Evolutionary conservation across 306 rosid genomes (phyloP).

Genomic region (Ormosia emarginata): DNA sequence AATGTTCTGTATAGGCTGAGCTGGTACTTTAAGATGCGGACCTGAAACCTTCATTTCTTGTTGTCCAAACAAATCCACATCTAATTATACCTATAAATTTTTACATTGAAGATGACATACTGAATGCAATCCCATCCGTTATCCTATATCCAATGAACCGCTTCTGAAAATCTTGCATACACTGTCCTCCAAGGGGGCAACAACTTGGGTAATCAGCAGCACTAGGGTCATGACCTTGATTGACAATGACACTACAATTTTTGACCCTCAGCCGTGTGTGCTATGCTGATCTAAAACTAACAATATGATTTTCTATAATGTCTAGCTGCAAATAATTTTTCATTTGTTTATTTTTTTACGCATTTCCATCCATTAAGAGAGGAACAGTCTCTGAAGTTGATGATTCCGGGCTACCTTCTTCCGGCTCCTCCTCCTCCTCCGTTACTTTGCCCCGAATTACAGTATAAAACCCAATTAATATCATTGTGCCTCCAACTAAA

Average conservation of each 20-base stretch:
- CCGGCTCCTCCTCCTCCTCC: slow-evolving; percentile 58
- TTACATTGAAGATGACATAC: too few relatives aligned
- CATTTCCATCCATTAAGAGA: slow-evolving; percentile 31
- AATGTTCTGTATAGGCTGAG: too few relatives aligned
- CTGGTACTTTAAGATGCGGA: too few relatives aligned
- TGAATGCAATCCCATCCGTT: neutral
- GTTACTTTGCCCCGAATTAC: slow-evolving; percentile 90
- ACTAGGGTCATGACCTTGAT: neutral
- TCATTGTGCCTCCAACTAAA: slow-evolving; percentile 68
- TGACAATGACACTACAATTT: neutral
- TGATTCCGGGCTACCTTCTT: slow-evolving; percentile 41
- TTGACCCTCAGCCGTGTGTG: neutral
- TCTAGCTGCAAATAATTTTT: neutral
- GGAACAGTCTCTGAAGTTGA: slow-evolving; percentile 46
- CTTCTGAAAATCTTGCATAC: neutral
- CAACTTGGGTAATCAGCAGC: neutral
- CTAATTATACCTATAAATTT: too few relatives aligned
- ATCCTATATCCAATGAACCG: neutral
- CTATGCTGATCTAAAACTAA: too few relatives aligned
- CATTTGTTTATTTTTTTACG: neutral
- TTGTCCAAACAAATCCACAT: too few relatives aligned
- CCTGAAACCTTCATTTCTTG: too few relatives aligned
- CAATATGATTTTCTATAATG: neutral
- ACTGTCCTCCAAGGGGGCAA: neutral
- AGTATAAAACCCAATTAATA: slow-evolving; percentile 75